Conservation (phyloP, 1,284 basidiomycete species). For the Papiliotrema fonsecae region DNA sequence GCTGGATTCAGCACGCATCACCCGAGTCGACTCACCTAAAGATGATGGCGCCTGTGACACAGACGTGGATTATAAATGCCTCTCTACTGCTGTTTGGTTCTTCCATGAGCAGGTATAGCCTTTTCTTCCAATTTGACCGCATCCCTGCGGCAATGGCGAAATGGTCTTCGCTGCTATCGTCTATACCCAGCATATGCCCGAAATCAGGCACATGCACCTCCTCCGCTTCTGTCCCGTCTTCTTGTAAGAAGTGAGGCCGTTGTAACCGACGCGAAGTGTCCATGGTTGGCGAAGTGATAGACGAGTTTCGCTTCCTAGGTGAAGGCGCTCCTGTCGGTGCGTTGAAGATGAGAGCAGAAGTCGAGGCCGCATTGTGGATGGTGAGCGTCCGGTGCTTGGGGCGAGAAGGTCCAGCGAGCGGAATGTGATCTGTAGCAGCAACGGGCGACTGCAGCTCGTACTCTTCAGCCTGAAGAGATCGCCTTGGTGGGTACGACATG, state of each 20-base stretch:
- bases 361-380: conserved; percentile 25
- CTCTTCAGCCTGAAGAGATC: conserved; percentile 24
- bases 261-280: not conserved
- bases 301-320: conserved; percentile 6
- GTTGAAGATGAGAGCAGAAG: conserved; percentile 29
- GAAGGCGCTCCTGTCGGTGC: conserved; percentile 11
- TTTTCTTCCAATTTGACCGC: conserved; percentile 41
- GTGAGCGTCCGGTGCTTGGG: conserved; percentile 25
- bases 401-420: conserved; percentile 15
- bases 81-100: conserved; percentile 44
- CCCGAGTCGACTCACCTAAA: conserved; percentile 37
- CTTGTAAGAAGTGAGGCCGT: conserved; percentile 8
- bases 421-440: not conserved
- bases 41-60: conserved; percentile 44
- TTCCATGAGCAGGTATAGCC: conserved; percentile 47
- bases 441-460: conserved; percentile 27
- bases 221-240: conserved; percentile 14
- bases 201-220: conserved; percentile 46
- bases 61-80: conserved; percentile 45
- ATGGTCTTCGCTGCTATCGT: conserved; percentile 38
- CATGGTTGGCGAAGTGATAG: conserved; percentile 4
- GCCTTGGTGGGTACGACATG: conserved; percentile 3
- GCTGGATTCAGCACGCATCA: conserved; percentile 48
- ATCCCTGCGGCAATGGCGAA: conserved; percentile 42
- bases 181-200: conserved; percentile 43